Evolutionary conservation across 2,329 filamentous ascomycete species (phyloP).

Genomic region (Septoria linicola): DNA sequence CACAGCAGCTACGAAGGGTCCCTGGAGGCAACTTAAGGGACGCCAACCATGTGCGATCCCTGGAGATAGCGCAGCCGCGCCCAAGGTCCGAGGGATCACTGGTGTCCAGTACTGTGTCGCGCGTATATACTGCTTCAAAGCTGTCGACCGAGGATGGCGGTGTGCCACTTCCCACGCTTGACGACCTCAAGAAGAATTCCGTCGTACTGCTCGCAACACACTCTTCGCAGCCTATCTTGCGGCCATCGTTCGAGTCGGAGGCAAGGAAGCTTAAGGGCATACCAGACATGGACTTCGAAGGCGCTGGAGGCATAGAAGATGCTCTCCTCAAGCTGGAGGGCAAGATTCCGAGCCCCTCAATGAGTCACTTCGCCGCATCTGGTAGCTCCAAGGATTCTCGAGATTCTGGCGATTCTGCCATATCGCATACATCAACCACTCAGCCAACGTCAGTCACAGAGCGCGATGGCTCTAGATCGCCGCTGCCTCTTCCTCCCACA

Average conservation of each 20-base stretch:
- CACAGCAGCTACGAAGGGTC: constrained; percentile 45
- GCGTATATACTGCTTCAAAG: constrained; percentile 6
- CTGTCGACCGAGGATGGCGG: constrained; percentile 23
- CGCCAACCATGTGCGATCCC: constrained; percentile 48
- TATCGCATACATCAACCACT: constrained; percentile 1
- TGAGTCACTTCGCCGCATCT: constrained; percentile 14
- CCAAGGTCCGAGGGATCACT: constrained; percentile 44
- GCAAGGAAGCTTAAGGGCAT: constrained; percentile 84
- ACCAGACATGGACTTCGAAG: constrained; percentile 65
- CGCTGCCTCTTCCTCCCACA: constrained; percentile 10
- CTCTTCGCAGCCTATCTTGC: constrained; percentile 56
- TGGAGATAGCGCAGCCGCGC: constrained; percentile 42
- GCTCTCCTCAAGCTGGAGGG: constrained; percentile 90
- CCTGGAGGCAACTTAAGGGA: constrained; percentile 52
- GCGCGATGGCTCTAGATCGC: constrained; percentile 3
- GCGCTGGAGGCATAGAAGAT: constrained; percentile 80
- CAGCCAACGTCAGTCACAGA: constrained; percentile 12
- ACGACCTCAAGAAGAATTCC: constrained; percentile 27
- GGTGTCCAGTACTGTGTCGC: constrained; percentile 21
- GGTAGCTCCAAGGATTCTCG: constrained; percentile 8
- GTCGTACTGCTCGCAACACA: constrained; percentile 51
- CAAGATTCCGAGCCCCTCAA: constrained; percentile 40
- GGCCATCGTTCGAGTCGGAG: constrained; percentile 80
- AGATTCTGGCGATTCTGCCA: constrained; percentile 2
- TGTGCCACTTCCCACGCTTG: constrained; percentile 11